Evolutionary conservation across 805 yeast genomes (phyloP), one percentile per base, ranked within the genome.

Genomic region (Myxozyma neotropica): DNA sequence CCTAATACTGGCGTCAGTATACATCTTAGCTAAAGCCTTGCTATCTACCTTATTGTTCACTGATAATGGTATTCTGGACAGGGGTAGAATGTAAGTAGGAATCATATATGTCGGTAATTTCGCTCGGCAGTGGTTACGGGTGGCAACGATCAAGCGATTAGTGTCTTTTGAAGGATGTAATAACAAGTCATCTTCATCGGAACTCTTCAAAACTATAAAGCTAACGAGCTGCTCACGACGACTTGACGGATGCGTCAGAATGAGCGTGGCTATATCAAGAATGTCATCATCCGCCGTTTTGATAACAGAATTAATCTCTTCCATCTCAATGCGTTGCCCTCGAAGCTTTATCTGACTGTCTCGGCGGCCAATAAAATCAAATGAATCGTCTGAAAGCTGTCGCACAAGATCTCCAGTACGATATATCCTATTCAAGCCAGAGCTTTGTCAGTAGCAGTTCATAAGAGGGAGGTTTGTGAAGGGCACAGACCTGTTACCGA

Each of bases 301-400:
- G 10, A 71, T 31, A 4, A 60, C 69, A 6, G 62, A 12, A 29
- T 70, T 68, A 15, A 71, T 69, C 42, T 71, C 74, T 3, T 67
- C 71, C 10, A 71, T 67, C 40, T 71, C 74, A n/a, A 71, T 57
- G 4, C 74, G 62, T 39, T 71, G 74, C 10, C 74, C 74, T 7
- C 74, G 65, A 2, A 71, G 53, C 49, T 71, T 71, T 55, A 71
- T 65, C 44, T 71, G 74, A 6, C 69, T 66, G 49, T 71, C 74
- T 38, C 52, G 65, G 3, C 74, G 61, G 2, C 74, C 74, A 40
- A 63, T 27, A 29, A 70, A 68, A 17, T 70, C 72, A 24, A 71
- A 58, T 4, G 72, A 58, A 10, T 58, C 58, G 48, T 66, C 70
- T 2, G 48, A 21, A 1, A 70, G 55, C 52, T 67, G 52, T 8